A percentile compares a stretch with the other conserved stretches of the same genome.
Evolutionary conservation across 148 eudicot species (phyloP).

Genomic region (Fagopyrum homotropicum): DNA sequence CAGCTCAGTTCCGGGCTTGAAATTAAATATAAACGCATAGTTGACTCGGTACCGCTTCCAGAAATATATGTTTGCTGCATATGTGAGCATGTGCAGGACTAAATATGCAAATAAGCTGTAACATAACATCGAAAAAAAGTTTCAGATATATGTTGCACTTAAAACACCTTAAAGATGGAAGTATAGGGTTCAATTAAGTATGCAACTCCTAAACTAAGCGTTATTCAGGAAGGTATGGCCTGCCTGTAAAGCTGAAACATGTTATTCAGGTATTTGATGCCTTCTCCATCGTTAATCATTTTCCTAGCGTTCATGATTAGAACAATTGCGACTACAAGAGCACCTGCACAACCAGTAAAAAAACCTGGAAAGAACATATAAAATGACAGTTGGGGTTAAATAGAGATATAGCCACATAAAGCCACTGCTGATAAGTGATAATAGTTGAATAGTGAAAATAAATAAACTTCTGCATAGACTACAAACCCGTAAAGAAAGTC

Average conservation of each 20-base stretch:
- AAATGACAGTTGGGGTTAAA: background rate
- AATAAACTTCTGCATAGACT: background rate
- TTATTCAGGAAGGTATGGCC: conserved; percentile 6
- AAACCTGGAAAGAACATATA: conserved; percentile 42
- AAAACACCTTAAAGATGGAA: too few species aligned
- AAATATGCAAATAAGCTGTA: conserved; percentile 65
- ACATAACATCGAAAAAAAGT: conserved; percentile 7
- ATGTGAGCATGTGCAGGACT: conserved; percentile 62
- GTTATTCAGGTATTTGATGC: conserved; percentile 34
- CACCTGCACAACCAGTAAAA: conserved; percentile 63
- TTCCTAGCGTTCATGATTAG: conserved; percentile 41
- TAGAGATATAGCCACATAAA: background rate
- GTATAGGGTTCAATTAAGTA: too few species aligned
- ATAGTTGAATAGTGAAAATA: background rate
- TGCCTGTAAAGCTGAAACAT: conserved; percentile 73
- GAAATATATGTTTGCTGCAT: conserved; percentile 64
- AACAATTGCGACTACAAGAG: conserved; percentile 48
- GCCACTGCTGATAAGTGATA: background rate
- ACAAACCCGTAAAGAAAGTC: conserved; percentile 58
- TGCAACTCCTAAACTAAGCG: background rate
- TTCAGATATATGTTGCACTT: background rate
- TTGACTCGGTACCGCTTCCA: conserved; percentile 74
- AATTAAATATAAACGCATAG: conserved; percentile 79
- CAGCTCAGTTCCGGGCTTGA: conserved; percentile 72
- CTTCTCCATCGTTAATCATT: conserved; percentile 25